phyloP scores from a whole-genome alignment of 2,329 filamentous ascomycete species.

The Neonectria neomacrospora region DNA sequence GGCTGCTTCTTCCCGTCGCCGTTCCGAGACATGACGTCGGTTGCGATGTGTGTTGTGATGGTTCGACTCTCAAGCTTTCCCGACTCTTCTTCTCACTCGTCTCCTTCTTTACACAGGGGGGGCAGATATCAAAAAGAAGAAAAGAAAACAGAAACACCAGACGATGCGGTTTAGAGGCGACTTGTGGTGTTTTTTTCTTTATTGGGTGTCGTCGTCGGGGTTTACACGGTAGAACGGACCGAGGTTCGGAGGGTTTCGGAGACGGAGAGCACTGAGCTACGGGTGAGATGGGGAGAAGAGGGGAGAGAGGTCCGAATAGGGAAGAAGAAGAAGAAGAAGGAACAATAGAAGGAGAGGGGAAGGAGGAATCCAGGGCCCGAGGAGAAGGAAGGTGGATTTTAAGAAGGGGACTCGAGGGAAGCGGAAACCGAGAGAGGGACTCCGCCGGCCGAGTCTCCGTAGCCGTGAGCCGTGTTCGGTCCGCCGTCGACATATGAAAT shows the following conservation, averaged over 20 bases:
- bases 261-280: neutral
- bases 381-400: neutral
- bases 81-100: conserved; percentile 1
- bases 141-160: conserved; percentile 1
- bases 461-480: conserved; percentile 1
- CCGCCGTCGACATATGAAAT: conserved; percentile 1
- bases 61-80: neutral
- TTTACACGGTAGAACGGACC: conserved; percentile 1
- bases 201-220: neutral
- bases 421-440: conserved; percentile 3
- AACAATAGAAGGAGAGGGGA: neutral
- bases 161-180: neutral
- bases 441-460: conserved; percentile 1
- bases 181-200: neutral
- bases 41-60: neutral
- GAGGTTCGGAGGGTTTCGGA: conserved; percentile 15
- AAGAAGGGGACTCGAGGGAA: conserved; percentile 11
- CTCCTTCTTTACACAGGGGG: neutral
- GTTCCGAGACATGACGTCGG: conserved; percentile 48
- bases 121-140: no score
- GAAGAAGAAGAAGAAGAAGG: neutral
- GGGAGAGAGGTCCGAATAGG: neutral
- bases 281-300: neutral
- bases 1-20: conserved; percentile 71
- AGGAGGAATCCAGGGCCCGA: neutral